Percentiles rank a stretch among this genome's conserved stretches.
Conservation (phyloP, 2,329 filamentous ascomycete species). For the Aspergillus sp. region DNA sequence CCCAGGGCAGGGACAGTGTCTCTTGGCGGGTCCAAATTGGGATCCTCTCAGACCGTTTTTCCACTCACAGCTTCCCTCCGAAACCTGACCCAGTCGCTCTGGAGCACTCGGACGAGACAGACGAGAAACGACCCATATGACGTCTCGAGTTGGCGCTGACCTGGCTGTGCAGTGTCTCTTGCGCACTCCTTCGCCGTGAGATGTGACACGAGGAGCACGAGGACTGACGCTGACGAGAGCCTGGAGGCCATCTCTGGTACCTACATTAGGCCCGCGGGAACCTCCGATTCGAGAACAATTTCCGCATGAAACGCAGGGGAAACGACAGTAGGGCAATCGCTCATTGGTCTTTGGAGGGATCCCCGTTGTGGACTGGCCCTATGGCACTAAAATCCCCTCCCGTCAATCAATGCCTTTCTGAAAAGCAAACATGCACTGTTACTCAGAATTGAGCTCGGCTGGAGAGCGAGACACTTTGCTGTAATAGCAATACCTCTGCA, state of each 20-base stretch:
- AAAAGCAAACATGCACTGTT: not conserved
- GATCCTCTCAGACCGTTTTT: conserved; percentile 1
- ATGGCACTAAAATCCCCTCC: not conserved
- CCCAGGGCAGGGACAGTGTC: conserved; percentile 2
- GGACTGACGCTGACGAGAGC: not conserved
- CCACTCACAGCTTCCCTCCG: conserved; percentile 4
- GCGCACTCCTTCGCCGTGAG: not conserved
- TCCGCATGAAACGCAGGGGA: conserved; percentile 10
- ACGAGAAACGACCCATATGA: not conserved
- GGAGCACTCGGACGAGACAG: not conserved
- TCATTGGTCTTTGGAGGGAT: conserved; percentile 7
- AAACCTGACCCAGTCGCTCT: not conserved
- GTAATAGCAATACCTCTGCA: not conserved
- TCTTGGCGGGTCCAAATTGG: conserved; percentile 10
- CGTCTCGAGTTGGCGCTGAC: not conserved
- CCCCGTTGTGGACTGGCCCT: conserved; percentile 2
- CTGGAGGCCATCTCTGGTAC: not conserved
- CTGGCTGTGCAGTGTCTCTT: not conserved
- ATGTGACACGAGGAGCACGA: not conserved
- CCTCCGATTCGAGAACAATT: conserved; percentile 7
- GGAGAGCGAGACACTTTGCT: not conserved
- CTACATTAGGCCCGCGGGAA: conserved; percentile 2
- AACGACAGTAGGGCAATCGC: not conserved
- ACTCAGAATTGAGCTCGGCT: not conserved
- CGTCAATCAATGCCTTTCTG: conserved; percentile 3